A percentile compares a stretch with the other conserved stretches of the same genome.
These are phyloP conservation scores for Amylocystis lapponica DNA, from an alignment of 768 basidiomycete genomes.

Conservation along the genomic window DNA sequence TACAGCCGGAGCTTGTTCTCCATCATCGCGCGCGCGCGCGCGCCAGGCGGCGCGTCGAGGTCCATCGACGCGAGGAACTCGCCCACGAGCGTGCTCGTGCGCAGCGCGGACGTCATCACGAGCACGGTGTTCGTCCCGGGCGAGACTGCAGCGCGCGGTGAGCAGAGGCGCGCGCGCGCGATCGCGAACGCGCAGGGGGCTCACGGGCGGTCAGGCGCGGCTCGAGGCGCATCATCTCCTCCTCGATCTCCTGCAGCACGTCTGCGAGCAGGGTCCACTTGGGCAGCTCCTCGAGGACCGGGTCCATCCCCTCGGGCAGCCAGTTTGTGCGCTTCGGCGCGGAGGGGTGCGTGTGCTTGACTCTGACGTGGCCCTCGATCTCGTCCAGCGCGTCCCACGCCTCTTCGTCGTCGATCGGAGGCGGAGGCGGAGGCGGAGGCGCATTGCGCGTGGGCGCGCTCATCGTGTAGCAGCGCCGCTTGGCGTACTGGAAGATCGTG, in stretches of 20 bases:
- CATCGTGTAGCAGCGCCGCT: constrained; percentile 72
- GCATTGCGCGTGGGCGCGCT: constrained; percentile 25
- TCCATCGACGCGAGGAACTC: constrained; percentile 76
- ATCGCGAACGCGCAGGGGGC: constrained; percentile 2
- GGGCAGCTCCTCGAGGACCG: constrained; percentile 88
- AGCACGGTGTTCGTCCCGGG: constrained; percentile 73
- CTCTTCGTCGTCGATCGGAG: constrained; percentile 54
- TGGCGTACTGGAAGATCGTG: constrained; percentile 74
- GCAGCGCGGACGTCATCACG: constrained; percentile 81
- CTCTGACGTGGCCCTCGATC: constrained; percentile 33
- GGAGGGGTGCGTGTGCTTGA: constrained; percentile 4
- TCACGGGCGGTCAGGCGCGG: constrained; percentile 22
- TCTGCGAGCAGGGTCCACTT: constrained; percentile 88
- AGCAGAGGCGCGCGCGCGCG: too few species aligned
- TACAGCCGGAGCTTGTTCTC: constrained; percentile 64
- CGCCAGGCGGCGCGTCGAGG: constrained; percentile 47
- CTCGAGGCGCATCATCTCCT: constrained; percentile 67
- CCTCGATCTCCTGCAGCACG: constrained; percentile 87
- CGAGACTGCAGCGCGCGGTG: constrained; percentile 13
- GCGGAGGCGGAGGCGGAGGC: constrained; percentile 17
- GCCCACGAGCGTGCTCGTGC: constrained; percentile 66
- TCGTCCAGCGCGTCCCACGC: constrained; percentile 74
- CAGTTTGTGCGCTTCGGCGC: constrained; percentile 40
- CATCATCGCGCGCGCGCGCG: constrained; percentile 75
- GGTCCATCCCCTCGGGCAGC: constrained; percentile 75